Percentiles rank a stretch among this genome's conserved stretches.
These are phyloP conservation scores for Lipomyces yamanashiensis DNA, from an alignment of 805 yeast species.

Conservation along the genomic window DNA sequence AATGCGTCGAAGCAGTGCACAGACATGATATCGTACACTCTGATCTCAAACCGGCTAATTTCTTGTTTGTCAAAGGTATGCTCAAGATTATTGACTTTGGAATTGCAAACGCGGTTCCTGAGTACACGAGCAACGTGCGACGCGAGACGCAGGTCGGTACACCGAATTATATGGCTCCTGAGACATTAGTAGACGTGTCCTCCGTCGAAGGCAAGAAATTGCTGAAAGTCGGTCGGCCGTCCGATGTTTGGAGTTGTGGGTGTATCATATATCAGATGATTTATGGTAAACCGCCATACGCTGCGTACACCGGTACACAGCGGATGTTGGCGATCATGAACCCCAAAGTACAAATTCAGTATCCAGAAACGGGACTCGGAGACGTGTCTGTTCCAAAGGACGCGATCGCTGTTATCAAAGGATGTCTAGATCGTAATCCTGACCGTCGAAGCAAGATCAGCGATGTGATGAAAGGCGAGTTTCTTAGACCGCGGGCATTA, in stretches of 20 bases:
- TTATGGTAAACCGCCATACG: constrained; percentile 92
- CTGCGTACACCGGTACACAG: constrained; percentile 72
- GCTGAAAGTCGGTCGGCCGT: constrained; percentile 86
- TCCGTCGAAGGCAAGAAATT: constrained; percentile 46
- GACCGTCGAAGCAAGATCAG: constrained; percentile 64
- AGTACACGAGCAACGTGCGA: constrained; percentile 86
- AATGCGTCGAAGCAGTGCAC: constrained; percentile 89
- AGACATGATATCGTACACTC: constrained; percentile 82
- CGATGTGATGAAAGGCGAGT: constrained; percentile 64
- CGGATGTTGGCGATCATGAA: constrained; percentile 83
- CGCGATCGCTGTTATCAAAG: constrained; percentile 70
- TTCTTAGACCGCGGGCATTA: constrained; percentile 75
- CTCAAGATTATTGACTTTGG: constrained; percentile 94
- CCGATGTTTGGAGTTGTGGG: constrained; percentile 98
- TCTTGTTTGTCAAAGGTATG: constrained; percentile 68
- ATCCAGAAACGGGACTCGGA: constrained; percentile 65
- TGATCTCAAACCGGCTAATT: constrained; percentile 68
- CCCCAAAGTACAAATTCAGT: constrained; percentile 72
- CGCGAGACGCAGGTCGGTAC: constrained; percentile 93
- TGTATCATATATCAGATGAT: constrained; percentile 95
- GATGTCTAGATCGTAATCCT: constrained; percentile 77
- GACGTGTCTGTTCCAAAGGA: constrained; percentile 67
- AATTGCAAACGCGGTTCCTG: constrained; percentile 85
- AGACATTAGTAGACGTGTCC: constrained; percentile 73
- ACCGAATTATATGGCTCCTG: constrained; percentile 98